phyloP scores from a whole-genome alignment of 2,329 filamentous ascomycete species.

The Aspergillus pseudoglaucus region DNA sequence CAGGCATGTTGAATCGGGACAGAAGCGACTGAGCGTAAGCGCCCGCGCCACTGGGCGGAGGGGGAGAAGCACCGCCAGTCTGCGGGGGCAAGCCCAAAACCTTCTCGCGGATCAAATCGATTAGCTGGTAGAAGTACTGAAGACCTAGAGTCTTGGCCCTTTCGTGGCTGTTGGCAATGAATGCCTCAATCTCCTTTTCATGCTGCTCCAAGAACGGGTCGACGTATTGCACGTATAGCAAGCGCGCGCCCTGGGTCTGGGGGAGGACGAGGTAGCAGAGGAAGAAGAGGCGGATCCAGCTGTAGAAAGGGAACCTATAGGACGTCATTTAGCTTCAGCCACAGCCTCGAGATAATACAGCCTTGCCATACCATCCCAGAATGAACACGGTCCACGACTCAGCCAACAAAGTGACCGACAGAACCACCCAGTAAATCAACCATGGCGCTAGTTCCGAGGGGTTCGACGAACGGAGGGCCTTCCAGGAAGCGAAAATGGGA shows the following conservation, averaged over 20 bases:
- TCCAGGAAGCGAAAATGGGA: conserved; percentile 94
- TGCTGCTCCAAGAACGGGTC: conserved; percentile 85
- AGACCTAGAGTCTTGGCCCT: conserved; percentile 70
- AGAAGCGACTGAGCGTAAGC: conserved; percentile 76
- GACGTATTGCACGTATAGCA: conserved; percentile 77
- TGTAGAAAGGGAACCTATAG: conserved; percentile 79
- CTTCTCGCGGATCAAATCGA: conserved; percentile 67
- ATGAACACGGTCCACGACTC: conserved; percentile 88
- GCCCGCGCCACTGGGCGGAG: conserved; percentile 32
- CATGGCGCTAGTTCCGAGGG: conserved; percentile 88
- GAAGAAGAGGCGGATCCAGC: conserved; percentile 79
- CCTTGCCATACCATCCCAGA: conserved; percentile 60
- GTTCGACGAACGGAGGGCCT: conserved; percentile 88
- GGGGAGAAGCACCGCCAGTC: conserved; percentile 39
- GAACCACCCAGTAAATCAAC: conserved; percentile 98
- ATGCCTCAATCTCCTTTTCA: conserved; percentile 80
- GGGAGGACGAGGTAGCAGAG: conserved; percentile 95
- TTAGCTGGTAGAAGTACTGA: conserved; percentile 63
- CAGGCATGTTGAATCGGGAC: conserved; percentile 76
- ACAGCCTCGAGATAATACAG: background rate
- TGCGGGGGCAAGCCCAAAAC: conserved; percentile 69
- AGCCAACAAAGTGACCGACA: conserved; percentile 70
- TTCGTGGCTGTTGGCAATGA: conserved; percentile 77
- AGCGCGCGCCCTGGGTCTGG: conserved; percentile 85
- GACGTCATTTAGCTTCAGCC: background rate